Base-by-base conservation (phyloP, 2,329 filamentous ascomycete species). In the Pseudopithomyces maydicus region DNA sequence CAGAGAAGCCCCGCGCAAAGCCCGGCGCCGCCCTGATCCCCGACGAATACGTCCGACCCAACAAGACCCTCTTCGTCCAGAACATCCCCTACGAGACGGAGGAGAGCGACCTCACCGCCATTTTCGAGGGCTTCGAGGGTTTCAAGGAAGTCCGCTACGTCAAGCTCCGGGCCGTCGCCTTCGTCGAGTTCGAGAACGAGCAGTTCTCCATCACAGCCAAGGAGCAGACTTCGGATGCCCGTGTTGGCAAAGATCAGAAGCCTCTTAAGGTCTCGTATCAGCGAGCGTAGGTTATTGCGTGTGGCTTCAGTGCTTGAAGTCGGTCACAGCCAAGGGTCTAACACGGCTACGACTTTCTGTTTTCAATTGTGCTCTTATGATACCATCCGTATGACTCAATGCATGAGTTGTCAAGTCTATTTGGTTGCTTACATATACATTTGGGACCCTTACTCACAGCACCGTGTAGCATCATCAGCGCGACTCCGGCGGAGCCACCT, bases 11-110 rank as follows among this genome's bases (percentile, higher is more conserved):
- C n/a, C 85, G 89, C 47, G 86, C 89, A 0, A 80, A 88, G 15
- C 83, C 85, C n/a, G 91, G 91, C 33, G 84, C 90, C 10, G 84
- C 90, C 11, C 89, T 92, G 54, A 88, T 98, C 17, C 92, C 93
- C n/a, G 95, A 98, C 84, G 95, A 99, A 79, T 98, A 97, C 77
- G 85, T 98, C 3, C 94, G 94, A 3, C 94, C 95, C 35, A 98
- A 98, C 85, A 97, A 97, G 81, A 96, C 92, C 65, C 85, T 99
- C 35, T 96, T 98, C 79, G 82, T 98, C 59, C 92, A 96, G 80
- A 94, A 98, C 69, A 79, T 99, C 35, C 93, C 95, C 8, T 91
- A 94, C 62, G 90, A 92, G 63, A 92, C 90, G 77, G 90, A 90
- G 74, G 87, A 91, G 69, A 92, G 96, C 62, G 85, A 84, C 22